These are phyloP conservation scores for Onygenales sp. DNA, from an alignment of 2,329 filamentous ascomycete genomes.

Conservation along the genomic window DNA sequence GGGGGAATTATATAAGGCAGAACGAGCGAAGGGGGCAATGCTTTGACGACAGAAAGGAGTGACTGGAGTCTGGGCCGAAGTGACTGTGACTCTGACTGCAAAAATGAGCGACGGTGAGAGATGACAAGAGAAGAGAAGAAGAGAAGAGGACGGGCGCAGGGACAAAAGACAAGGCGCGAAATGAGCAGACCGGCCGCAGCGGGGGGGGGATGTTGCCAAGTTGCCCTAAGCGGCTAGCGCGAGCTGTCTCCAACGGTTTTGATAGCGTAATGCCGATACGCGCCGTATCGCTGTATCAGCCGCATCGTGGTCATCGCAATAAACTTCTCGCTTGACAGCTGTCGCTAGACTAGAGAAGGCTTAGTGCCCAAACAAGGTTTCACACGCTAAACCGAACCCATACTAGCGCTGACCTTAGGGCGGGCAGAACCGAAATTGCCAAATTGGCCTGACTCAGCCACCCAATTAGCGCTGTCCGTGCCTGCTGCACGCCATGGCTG, in stretches of 20 bases:
- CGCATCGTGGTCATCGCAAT: neutral
- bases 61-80: conserved; percentile 15
- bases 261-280: neutral
- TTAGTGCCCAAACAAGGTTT: neutral
- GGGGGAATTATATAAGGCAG: conserved; percentile 18
- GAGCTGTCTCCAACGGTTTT: conserved; percentile 6
- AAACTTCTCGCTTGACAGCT: neutral
- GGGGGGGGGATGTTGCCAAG: conserved; percentile 3
- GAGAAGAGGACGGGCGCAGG: conserved; percentile 8
- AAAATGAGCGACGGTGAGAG: conserved; percentile 6
- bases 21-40: conserved; percentile 11
- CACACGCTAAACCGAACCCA: neutral
- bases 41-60: conserved; percentile 10
- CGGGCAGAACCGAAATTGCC: neutral
- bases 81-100: conserved; percentile 7
- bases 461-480: neutral
- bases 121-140: conserved; percentile 6
- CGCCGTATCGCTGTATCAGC: neutral
- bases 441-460: neutral
- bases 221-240: neutral
- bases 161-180: conserved; percentile 9
- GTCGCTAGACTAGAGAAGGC: neutral
- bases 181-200: conserved; percentile 4
- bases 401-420: neutral
- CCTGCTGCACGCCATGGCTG: neutral